phyloP scores from a whole-genome alignment of 2,329 filamentous ascomycete species.

The Raffaelea deltoideospora region DNA sequence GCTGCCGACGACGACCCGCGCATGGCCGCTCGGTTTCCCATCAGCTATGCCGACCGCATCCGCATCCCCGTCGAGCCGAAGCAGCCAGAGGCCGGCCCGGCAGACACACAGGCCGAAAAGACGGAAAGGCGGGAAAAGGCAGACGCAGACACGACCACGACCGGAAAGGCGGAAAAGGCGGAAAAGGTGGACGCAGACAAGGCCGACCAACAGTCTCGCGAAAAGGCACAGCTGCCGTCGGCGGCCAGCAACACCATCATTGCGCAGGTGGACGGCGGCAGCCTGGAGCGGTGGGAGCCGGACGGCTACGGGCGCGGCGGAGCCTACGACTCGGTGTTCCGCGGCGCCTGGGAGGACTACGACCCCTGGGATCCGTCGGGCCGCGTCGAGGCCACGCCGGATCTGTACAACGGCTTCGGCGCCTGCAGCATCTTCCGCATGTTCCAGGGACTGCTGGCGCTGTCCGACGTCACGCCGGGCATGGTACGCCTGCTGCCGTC shows the following conservation, averaged over 20 bases:
- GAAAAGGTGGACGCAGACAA: too few relatives aligned
- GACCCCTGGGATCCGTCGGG: constrained; percentile 40
- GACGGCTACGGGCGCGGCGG: constrained; percentile 48
- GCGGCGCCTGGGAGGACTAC: constrained; percentile 38
- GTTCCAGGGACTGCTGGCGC: constrained; percentile 41
- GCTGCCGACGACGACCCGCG: constrained; percentile 22
- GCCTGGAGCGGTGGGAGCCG: constrained; percentile 56
- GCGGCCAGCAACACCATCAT: constrained; percentile 28
- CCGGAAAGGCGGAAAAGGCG: too few relatives aligned
- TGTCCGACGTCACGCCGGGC: constrained; percentile 33
- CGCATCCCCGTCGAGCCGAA: constrained; percentile 43
- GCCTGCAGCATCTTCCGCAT: constrained; percentile 43
- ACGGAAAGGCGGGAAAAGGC: too few relatives aligned
- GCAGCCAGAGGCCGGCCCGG: constrained; percentile 8
- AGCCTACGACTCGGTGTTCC: constrained; percentile 38
- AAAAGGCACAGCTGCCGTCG: constrained; percentile 17
- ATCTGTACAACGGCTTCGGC: constrained; percentile 42
- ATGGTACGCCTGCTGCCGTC: constrained; percentile 31
- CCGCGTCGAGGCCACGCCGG: constrained; percentile 35
- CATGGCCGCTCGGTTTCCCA: constrained; percentile 44
- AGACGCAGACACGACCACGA: constrained; percentile 9
- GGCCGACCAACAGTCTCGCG: too few relatives aligned
- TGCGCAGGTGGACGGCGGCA: constrained; percentile 57
- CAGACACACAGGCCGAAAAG: too few relatives aligned
- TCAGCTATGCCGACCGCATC: constrained; percentile 54